Evolutionary conservation across 164 flowering plant genomes (phyloP).

Genomic region (Tinospora cordifolia): DNA sequence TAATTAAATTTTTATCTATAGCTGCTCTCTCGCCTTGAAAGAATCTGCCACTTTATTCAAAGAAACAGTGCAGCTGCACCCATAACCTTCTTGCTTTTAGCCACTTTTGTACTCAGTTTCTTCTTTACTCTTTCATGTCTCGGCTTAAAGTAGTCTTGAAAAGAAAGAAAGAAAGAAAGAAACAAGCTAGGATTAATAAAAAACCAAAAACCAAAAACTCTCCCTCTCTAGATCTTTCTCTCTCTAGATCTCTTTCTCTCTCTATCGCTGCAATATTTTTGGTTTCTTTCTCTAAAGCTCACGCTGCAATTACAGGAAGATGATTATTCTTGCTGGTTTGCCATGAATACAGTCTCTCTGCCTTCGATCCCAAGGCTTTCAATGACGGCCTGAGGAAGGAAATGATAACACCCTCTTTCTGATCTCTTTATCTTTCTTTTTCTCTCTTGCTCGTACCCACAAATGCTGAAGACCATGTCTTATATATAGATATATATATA

Average conservation of each 20-base stretch:
- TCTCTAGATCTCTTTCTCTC: conserved; percentile 19
- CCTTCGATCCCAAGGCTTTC: conserved; percentile 82
- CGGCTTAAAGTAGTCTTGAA: conserved; percentile 42
- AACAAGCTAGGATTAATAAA: no score
- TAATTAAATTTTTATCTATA: conserved; percentile 20
- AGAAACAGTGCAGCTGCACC: conserved; percentile 52
- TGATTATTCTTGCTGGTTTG: conserved; percentile 39
- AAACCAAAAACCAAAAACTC: conserved; percentile 4
- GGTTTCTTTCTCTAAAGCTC: conserved; percentile 12
- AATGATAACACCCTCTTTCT: conserved; percentile 47
- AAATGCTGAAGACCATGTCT: conserved; percentile 2
- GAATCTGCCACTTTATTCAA: conserved; percentile 41
- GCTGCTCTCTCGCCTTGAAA: conserved; percentile 19
- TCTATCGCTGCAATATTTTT: conserved; percentile 12
- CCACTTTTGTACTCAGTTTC: conserved; percentile 32
- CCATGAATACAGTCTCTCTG: conserved; percentile 38
- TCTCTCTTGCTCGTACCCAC: conserved; percentile 16
- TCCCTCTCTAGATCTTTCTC: conserved; percentile 20
- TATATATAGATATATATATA: conserved; percentile 5
- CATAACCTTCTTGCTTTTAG: conserved; percentile 34
- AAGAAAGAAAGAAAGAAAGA: no score
- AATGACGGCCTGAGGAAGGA: conserved; percentile 29
- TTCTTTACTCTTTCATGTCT: conserved; percentile 57
- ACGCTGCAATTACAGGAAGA: conserved; percentile 50
- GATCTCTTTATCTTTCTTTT: conserved; percentile 16